A percentile compares a stretch with the other conserved stretches of the same genome.
Conservation (phyloP, 2,329 filamentous ascomycete species). For the Colletotrichum graminicola region DNA sequence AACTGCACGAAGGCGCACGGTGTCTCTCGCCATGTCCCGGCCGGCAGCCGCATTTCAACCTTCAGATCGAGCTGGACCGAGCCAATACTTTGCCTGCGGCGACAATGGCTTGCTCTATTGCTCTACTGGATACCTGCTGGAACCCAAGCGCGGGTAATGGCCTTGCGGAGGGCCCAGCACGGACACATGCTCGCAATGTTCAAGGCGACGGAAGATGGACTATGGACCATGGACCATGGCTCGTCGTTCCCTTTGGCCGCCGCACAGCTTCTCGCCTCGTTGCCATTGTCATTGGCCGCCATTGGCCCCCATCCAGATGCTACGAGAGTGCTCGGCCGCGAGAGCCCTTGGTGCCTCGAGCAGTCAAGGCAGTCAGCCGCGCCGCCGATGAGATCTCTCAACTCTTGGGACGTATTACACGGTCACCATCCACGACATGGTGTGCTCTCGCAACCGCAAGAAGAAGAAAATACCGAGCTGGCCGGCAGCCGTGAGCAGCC, state of each 20-base stretch:
- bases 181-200: background rate
- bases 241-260: background rate
- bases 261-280: constrained; percentile 1
- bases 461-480: background rate
- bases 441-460: constrained; percentile 1
- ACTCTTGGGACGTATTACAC: constrained; percentile 25
- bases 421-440: constrained; percentile 4
- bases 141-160: background rate
- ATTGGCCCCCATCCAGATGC: constrained; percentile 20
- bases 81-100: constrained; percentile 1
- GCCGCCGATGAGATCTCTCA: background rate
- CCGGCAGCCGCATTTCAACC: constrained; percentile 30
- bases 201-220: constrained; percentile 17
- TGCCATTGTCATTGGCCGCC: constrained; percentile 6
- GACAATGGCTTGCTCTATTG: background rate
- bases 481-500: background rate
- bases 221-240: too few species aligned
- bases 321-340: constrained; percentile 12
- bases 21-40: constrained; percentile 15
- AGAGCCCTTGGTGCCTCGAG: constrained; percentile 7
- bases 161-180: background rate
- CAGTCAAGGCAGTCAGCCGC: constrained; percentile 4
- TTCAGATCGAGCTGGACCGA: constrained; percentile 14
- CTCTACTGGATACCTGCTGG: background rate
- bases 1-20: background rate